A percentile compares a stretch with the other conserved stretches of the same genome.
phyloP scores from a whole-genome alignment of 139 green algal genomes.

The Chlorella ohadii region DNA sequence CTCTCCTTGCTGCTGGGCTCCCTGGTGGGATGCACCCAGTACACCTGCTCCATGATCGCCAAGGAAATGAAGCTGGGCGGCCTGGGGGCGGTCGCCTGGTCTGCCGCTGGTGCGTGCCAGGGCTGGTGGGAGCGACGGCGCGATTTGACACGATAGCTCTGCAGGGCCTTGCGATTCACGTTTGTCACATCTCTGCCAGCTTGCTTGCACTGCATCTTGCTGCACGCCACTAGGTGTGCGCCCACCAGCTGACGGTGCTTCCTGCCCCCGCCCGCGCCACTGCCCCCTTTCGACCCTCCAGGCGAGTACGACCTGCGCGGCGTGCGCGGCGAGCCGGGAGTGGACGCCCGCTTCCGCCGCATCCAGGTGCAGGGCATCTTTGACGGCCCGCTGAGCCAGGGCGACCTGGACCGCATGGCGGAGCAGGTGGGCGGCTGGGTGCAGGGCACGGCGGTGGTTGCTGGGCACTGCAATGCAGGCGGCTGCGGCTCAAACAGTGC shows the following conservation, averaged over 20 bases:
- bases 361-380: conserved; percentile 23
- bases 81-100: conserved; percentile 11
- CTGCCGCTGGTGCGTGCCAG: background rate
- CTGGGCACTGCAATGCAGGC: too few species aligned
- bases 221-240: too few species aligned
- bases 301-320: conserved; percentile 41
- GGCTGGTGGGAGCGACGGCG: background rate
- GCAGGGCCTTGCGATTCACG: too few species aligned
- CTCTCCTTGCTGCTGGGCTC: conserved; percentile 31
- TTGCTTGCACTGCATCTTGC: background rate
- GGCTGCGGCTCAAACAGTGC: too few species aligned
- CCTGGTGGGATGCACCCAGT: conserved; percentile 36
- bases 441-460: too few species aligned
- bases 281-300: background rate
- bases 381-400: conserved; percentile 17
- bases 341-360: conserved; percentile 16
- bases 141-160: too few species aligned
- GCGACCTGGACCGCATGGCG: conserved; percentile 19
- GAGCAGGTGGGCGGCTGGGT: conserved; percentile 2
- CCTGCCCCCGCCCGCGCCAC: background rate
- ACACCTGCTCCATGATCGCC: conserved; percentile 31
- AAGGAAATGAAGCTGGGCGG: conserved; percentile 27
- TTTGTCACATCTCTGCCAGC: too few species aligned
- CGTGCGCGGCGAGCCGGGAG: conserved; percentile 18
- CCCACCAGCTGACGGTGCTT: too few species aligned